These are phyloP conservation scores for Rubia tinctorum DNA, from an alignment of 305 asterid species.

Conservation along the genomic window DNA sequence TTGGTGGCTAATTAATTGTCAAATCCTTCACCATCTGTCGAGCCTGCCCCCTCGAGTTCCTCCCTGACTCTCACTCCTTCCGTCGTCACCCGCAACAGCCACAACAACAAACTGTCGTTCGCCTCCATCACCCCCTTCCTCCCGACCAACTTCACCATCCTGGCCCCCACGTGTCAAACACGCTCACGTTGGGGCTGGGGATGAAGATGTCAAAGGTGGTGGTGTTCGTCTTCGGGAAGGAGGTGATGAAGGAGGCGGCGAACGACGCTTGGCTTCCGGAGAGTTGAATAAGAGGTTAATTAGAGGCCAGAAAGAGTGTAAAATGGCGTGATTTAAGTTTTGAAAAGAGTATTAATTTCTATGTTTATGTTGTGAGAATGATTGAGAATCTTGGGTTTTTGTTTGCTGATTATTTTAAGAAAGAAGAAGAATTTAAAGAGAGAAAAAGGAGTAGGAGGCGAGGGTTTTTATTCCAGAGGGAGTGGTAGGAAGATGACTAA, in stretches of 20 bases:
- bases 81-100: constrained; percentile 10
- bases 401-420: constrained; percentile 36
- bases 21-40: constrained; percentile 93
- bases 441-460: too few species aligned
- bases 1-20: constrained; percentile 89
- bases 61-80: constrained; percentile 63
- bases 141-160: constrained; percentile 90
- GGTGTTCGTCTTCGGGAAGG: constrained; percentile 77
- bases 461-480: too few species aligned
- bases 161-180: constrained; percentile 97
- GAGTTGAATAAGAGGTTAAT: constrained; percentile 75
- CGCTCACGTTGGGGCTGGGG: constrained; percentile 80
- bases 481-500: too few species aligned
- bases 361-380: constrained; percentile 74
- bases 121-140: constrained; percentile 67
- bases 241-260: constrained; percentile 51
- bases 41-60: constrained; percentile 59
- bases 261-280: constrained; percentile 76
- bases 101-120: constrained; percentile 22
- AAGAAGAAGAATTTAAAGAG: too few species aligned
- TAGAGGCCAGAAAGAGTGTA: constrained; percentile 58
- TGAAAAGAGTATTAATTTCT: constrained; percentile 85
- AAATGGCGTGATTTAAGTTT: constrained; percentile 83
- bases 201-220: constrained; percentile 80
- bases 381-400: constrained; percentile 46